Evolutionary conservation across 2,329 filamentous ascomycete genomes (phyloP).

Genomic region (Trichoderma simmonsii): DNA sequence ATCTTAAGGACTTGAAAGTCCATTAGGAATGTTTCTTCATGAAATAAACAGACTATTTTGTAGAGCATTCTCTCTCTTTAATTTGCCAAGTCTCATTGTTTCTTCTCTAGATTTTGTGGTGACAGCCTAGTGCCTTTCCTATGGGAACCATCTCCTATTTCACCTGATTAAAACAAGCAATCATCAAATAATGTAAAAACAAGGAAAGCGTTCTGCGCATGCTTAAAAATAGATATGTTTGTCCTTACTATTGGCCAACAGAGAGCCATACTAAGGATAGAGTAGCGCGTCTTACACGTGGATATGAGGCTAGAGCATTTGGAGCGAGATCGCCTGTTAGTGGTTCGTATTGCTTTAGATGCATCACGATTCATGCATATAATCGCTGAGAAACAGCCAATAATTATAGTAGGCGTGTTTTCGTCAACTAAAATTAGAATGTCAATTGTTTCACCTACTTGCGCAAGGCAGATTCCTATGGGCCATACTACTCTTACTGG

Average conservation of each 20-base stretch:
- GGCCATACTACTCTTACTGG: fast-evolving
- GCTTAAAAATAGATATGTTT: not conserved
- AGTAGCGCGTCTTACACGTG: not conserved
- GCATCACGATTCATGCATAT: not conserved
- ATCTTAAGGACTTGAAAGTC: not conserved
- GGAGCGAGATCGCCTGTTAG: not conserved
- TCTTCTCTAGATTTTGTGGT: not conserved
- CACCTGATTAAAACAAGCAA: not conserved
- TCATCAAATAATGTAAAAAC: not conserved
- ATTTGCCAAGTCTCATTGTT: not conserved
- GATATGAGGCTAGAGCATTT: not conserved
- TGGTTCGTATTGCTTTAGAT: not conserved
- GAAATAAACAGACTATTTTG: not conserved
- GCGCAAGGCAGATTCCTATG: too few relatives aligned
- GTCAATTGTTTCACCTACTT: not conserved
- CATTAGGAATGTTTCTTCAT: not conserved
- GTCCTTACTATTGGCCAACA: not conserved
- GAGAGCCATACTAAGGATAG: not conserved
- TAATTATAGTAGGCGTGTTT: not conserved
- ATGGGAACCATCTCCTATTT: not conserved
- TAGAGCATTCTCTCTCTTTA: not conserved
- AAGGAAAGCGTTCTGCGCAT: not conserved
- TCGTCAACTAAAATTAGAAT: not conserved
- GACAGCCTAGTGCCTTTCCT: too few relatives aligned
- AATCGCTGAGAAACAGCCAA: not conserved